Evolutionary conservation across 768 basidiomycete species (phyloP).

Genomic region (Gloeophyllum trabeum): DNA sequence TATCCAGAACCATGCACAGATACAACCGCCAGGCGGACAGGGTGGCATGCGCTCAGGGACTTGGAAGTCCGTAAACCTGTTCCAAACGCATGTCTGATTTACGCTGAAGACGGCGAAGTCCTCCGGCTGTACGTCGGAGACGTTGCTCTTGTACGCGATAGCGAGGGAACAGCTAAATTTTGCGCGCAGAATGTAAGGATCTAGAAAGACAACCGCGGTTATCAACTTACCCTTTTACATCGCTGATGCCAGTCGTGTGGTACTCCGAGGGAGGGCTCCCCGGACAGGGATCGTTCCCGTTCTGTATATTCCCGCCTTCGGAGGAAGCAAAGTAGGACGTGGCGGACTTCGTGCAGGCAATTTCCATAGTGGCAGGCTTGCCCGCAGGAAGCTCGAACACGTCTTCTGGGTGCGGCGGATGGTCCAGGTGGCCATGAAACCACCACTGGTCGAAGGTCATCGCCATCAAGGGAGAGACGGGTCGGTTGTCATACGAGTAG

Average conservation of each 20-base stretch:
- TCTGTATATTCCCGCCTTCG: constrained; percentile 40
- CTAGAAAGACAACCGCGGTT: not conserved
- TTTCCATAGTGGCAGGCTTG: constrained; percentile 36
- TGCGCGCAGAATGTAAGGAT: not conserved
- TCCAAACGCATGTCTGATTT: constrained; percentile 70
- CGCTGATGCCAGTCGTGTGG: constrained; percentile 31
- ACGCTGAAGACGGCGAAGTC: constrained; percentile 69
- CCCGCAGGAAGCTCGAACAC: constrained; percentile 54
- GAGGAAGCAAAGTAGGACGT: constrained; percentile 45
- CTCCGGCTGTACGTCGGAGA: constrained; percentile 40
- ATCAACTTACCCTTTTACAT: not conserved
- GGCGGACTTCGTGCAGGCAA: constrained; percentile 48
- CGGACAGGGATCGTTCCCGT: constrained; percentile 43
- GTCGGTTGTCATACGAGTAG: constrained; percentile 54
- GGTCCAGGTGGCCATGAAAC: constrained; percentile 51
- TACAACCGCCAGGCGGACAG: constrained; percentile 51
- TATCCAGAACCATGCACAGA: constrained; percentile 69
- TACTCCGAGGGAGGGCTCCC: constrained; percentile 28
- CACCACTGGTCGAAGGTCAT: constrained; percentile 35
- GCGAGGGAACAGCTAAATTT: constrained; percentile 44
- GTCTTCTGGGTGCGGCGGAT: constrained; percentile 45
- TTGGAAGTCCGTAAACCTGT: constrained; percentile 53
- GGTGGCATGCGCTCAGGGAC: constrained; percentile 61
- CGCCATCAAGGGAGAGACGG: constrained; percentile 29
- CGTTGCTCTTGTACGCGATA: constrained; percentile 67